Evolutionary conservation across 257 asterid species (phyloP).

Genomic region (Solanum lignicaule): DNA sequence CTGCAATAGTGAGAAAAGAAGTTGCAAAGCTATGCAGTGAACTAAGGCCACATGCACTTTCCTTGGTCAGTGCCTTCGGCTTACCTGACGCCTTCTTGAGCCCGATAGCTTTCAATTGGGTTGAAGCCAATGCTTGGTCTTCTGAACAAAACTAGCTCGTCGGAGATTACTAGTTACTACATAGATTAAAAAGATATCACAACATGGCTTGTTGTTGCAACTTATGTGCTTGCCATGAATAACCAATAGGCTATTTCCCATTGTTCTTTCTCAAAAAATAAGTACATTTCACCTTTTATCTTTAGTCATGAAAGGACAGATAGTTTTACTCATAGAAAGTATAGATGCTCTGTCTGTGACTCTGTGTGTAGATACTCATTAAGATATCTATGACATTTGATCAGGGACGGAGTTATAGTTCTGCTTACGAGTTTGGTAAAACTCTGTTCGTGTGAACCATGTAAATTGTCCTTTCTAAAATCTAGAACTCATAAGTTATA

Average conservation of each 20-base stretch:
- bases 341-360: neutral
- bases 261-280: neutral
- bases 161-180: neutral
- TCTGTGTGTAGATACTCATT: neutral
- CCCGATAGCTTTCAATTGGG: conserved; percentile 89
- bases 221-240: neutral
- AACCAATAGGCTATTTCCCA: neutral
- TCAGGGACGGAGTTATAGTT: neutral
- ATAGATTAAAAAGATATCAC: neutral
- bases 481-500: neutral
- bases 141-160: conserved; percentile 14
- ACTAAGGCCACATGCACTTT: conserved; percentile 79
- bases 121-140: conserved; percentile 76
- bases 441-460: neutral
- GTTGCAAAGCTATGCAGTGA: conserved; percentile 61
- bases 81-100: conserved; percentile 90
- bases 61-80: conserved; percentile 65
- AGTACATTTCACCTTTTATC: neutral
- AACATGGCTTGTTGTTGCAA: neutral
- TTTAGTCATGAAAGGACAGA: neutral
- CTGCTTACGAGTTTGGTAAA: neutral
- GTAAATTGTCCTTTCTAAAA: neutral
- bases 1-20: conserved; percentile 68
- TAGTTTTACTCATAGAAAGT: neutral
- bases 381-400: neutral